Base-by-base conservation (phyloP, 768 basidiomycete species). In the Cyclocybe cylindracea region DNA sequence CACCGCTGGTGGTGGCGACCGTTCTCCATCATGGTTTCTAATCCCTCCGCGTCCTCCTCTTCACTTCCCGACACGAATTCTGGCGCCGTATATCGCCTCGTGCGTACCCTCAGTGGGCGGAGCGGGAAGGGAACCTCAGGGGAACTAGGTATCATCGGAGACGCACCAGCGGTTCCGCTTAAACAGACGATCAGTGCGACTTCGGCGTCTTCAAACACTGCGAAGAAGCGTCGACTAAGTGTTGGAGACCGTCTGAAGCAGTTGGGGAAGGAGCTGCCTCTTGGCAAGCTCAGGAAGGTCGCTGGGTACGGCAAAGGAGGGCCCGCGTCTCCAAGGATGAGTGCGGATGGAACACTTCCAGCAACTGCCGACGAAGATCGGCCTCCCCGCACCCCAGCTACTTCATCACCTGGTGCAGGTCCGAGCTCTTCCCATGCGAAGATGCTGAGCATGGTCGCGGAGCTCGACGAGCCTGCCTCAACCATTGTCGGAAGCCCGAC, bases 181-280 rank as follows among this genome's bases (percentile, higher is more conserved):
- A 31, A 50, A 39, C 31, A 51, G 41, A 36, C 39, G 10, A 11
- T 31, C 11, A 54, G 51, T 36, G 18, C 51, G 13, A 46, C 48
- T 31, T 49, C 54, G 31, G 51, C 54, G 1, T 24, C 40, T 18
- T 46, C 37, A 14, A 50, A 53, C 35, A 45, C 43, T 6, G 48
- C 42, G 44, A 39, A 7, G 13, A 61, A 58, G 35, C 11, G 16
- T 16, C n/a, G 29, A 13, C 29, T 11, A 7, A 44, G 42, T 31
- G 49, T 61, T 29, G 44, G 46, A 18, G 57, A 61, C 16, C 44
- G 60, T 11, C 40, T 61, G 10, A 58, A 50, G 44, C 50, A 53
- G 37, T 31, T 61, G 24, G 57, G 60, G 1, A 47, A 47, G 37
- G 56, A 56, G 24, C 24, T 24, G 24, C 24, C 24, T 35, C 18